phyloP scores from a whole-genome alignment of 2,329 filamentous ascomycete species.

The Scedosporium boydii region DNA sequence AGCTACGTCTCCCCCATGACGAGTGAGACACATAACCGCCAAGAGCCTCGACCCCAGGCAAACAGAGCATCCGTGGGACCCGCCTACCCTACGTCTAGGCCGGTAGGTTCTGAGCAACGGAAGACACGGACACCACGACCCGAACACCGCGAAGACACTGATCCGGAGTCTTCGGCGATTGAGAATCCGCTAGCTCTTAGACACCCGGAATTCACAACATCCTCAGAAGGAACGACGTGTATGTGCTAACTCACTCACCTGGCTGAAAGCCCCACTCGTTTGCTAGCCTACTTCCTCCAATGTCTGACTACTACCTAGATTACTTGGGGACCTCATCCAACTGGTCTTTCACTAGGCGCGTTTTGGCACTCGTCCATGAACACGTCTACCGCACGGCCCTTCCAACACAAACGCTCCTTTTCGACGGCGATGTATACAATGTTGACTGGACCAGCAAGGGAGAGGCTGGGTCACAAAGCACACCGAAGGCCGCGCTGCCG shows the following conservation, averaged over 20 bases:
- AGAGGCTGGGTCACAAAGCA: background rate
- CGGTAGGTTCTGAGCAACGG: no score
- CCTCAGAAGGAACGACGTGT: constrained; percentile 31
- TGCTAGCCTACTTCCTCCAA: background rate
- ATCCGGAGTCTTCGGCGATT: background rate
- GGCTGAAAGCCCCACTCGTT: background rate
- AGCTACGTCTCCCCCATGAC: no score
- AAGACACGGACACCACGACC: background rate
- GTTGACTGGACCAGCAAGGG: constrained; percentile 37
- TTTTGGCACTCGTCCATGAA: constrained; percentile 38
- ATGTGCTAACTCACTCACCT: no score
- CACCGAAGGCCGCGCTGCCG: constrained; percentile 23
- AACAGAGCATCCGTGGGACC: no score
- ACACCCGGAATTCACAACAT: constrained; percentile 24
- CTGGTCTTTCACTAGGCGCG: constrained; percentile 42
- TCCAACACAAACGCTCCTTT: constrained; percentile 33
- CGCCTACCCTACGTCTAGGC: no score
- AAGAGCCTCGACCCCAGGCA: no score
- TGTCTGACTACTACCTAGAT: constrained; percentile 19
- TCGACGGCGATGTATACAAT: constrained; percentile 42
- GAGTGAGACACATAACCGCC: no score
- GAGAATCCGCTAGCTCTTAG: background rate
- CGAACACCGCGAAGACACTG: background rate
- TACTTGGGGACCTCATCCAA: constrained; percentile 47
- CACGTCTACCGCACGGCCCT: constrained; percentile 31